Base-by-base conservation (phyloP, 1,139 yeast genomes). In the Scheffersomyces titani region DNA sequence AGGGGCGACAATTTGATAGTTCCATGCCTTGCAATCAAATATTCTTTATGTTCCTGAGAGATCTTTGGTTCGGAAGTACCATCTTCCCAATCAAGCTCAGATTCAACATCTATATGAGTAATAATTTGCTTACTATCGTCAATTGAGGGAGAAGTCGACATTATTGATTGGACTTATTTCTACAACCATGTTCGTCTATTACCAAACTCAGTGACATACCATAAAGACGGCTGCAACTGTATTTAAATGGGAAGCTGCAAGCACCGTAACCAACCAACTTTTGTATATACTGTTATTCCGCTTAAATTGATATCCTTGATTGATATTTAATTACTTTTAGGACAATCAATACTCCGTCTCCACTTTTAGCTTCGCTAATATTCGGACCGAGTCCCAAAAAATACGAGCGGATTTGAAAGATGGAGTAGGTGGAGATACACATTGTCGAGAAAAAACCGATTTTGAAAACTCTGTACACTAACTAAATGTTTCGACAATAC, bases 1-100 rank as follows among this genome's bases (percentile, higher is more conserved):
- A 66, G 44, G 1, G 70, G 70, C 19, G 55, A 61, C 47, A 66
- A 57, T 16, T 64, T 58, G 45, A 46, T 57, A 16, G 64, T 59
- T 5, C 69, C 68, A 57, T 66, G 69, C 53, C 57, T 59, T n/a
- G 53, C 53, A 24, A 62, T 53, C n/a, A 66, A 57, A 49, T 64
- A 65, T 44, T 62, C 56, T 49, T 61, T 61, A 50, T 46, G 49
- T 19, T 46, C 49, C 19, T 46, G 24, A n/a, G 49, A 19, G 9
- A 46, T 46, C 7, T 22, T 22, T 19, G 22, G 24, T 20, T 46
- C 49, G n/a, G 16, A 20, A 3, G 24, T 19, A 7, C 20, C 9
- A 13, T 19, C 22, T 7, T 20, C n/a, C 24, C 16, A 19, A 22
- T 19, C 18, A 3, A 18, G 13, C 9, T 46, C 49, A 13, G 49